Evolutionary conservation across 2,329 filamentous ascomycete species (phyloP), one percentile per base, ranked within the genome.

Genomic region (Pseudonectria buxi): DNA sequence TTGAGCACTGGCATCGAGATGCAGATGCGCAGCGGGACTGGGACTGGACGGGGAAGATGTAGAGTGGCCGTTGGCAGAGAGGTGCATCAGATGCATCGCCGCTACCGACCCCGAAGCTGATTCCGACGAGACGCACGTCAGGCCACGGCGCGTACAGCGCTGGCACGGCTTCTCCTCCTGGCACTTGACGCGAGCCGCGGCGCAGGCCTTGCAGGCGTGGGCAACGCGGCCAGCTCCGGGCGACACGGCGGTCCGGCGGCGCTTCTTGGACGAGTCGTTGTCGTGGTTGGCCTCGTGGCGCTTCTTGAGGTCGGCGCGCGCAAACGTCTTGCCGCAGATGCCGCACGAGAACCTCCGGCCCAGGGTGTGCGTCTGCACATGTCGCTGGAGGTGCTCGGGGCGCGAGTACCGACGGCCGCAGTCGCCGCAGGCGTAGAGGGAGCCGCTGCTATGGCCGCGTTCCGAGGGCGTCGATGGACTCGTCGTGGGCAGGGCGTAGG

Each of bases 121-220:
- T 33, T 62, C 60, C 10, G 56, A 49, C 12, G 55, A 55, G 16
- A 59, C 65, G 53, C 72, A 76, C 11, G 46, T 51, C 34, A 74
- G 43, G 28, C 67, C 65, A 18, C 71, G 64, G 35, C 58, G 65
- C 33, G 65, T 57, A 43, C 72, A 75, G 22, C 71, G 64, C 13
- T 64, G 63, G 47, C 72, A 76, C 24, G 72, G 72, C 53, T 76
- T 75, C 14, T 59, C 50, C 37, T 76, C 72, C 41, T 74, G 70
- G 41, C 72, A 76, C 45, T 74, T 75, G 29, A 76, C 69, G 14
- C 72, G 61, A 10, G 72, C 71, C 13, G 63, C 52, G 4, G 72
- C 71, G 43, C 72, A 76, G 9, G 67, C 57, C 15, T 64, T 63
- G 43, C 72, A 76, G 11, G 72, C 72, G 43, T 74, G 69, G 9